Conservation (phyloP, 2,329 filamentous ascomycete species). For the Aspergillus sp. region DNA sequence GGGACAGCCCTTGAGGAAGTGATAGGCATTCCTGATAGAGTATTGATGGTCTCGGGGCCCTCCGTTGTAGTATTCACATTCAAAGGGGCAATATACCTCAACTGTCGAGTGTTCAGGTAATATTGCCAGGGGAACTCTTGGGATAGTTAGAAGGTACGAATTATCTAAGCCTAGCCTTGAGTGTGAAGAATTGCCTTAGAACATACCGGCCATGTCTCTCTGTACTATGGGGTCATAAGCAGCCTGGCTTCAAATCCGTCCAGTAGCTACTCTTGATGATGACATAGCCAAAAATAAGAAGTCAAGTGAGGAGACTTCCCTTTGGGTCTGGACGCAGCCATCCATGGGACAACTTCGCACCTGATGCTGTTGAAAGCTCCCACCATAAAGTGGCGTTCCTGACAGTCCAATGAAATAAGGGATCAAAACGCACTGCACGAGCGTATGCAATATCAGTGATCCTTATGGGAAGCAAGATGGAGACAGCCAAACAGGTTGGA, state of each 20-base stretch:
- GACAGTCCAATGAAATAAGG: neutral
- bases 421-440: constrained; percentile 4
- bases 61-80: no score
- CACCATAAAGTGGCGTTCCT: constrained; percentile 5
- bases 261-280: neutral
- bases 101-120: neutral
- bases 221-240: neutral
- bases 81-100: no score
- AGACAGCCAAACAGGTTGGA: neutral
- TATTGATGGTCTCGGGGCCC: neutral
- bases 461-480: neutral
- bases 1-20: neutral
- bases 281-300: neutral
- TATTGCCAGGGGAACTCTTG: no score
- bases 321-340: constrained; percentile 5
- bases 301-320: constrained; percentile 8
- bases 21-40: neutral
- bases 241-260: neutral
- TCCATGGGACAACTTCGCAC: constrained; percentile 8
- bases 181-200: neutral
- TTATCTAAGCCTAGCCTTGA: neutral
- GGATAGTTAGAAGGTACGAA: neutral
- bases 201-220: neutral
- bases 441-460: constrained; percentile 7
- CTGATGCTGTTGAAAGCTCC: constrained; percentile 10